Conservation (phyloP, 345 rosid genomes). For the Boechera stricta region DNA sequence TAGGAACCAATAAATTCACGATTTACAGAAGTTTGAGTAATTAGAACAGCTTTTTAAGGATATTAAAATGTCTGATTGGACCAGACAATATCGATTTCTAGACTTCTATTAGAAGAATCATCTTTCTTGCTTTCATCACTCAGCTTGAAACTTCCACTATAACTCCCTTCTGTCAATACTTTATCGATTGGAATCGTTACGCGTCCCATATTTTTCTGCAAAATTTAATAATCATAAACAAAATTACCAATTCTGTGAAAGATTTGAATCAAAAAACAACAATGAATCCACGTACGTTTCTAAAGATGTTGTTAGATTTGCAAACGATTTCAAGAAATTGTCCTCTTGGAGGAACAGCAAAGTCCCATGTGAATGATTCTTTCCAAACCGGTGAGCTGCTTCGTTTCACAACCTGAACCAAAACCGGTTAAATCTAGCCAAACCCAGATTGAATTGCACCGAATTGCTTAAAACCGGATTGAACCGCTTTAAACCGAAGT, state of each 20-base stretch:
- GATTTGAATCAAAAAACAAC: background rate
- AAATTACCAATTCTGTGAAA: background rate
- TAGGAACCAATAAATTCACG: background rate
- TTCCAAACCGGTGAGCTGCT: conserved; percentile 84
- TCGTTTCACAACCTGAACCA: conserved; percentile 72
- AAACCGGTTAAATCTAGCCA: conserved; percentile 5
- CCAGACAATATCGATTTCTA: conserved; percentile 79
- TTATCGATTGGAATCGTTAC: conserved; percentile 80
- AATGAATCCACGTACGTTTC: conserved; percentile 54
- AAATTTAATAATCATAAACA: background rate
- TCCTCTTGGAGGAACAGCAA: conserved; percentile 84
- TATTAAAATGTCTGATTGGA: conserved; percentile 47
- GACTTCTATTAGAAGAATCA: conserved; percentile 56
- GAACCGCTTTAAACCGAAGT: background rate
- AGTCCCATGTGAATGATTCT: conserved; percentile 90
- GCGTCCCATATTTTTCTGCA: conserved; percentile 72
- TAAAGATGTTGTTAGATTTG: conserved; percentile 80
- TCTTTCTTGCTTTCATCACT: conserved; percentile 62
- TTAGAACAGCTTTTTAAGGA: background rate
- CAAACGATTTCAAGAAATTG: conserved; percentile 85
- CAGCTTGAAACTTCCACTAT: conserved; percentile 65
- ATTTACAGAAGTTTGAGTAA: background rate
- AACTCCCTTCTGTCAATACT: conserved; percentile 74
- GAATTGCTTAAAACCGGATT: background rate
- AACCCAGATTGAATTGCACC: background rate